Evolutionary conservation across 768 basidiomycete species (phyloP).

Genomic region (Fistulinella prunicolor): DNA sequence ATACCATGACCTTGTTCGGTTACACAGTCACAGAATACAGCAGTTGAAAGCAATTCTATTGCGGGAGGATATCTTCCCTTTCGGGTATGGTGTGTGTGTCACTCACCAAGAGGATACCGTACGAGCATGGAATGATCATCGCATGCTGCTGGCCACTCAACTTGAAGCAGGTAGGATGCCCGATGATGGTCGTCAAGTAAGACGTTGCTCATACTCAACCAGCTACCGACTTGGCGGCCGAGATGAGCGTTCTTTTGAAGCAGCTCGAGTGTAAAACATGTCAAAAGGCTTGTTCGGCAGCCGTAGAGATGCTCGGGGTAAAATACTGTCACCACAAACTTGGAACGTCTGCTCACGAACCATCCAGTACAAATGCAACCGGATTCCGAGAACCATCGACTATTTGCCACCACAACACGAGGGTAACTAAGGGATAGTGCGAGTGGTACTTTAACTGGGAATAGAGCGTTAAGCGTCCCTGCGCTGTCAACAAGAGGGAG

Average conservation of each 20-base stretch:
- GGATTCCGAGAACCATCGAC: conserved; percentile 50
- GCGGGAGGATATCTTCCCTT: conserved; percentile 66
- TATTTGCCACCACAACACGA: conserved; percentile 33
- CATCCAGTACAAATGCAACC: conserved; percentile 60
- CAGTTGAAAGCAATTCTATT: conserved; percentile 50
- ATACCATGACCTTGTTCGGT: conserved; percentile 58
- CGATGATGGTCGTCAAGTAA: not conserved
- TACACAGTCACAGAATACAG: conserved; percentile 58
- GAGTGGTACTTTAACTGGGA: conserved; percentile 6
- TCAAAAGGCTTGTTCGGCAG: conserved; percentile 58
- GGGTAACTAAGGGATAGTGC: conserved; percentile 20
- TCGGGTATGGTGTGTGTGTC: conserved; percentile 65
- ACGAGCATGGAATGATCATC: conserved; percentile 50
- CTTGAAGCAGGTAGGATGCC: conserved; percentile 50
- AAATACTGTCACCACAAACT: conserved; percentile 16
- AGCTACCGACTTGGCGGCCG: conserved; percentile 67
- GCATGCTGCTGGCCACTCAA: conserved; percentile 41
- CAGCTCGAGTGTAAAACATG: conserved; percentile 53
- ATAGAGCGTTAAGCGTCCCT: not conserved
- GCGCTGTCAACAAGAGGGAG: not conserved
- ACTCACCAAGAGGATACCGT: conserved; percentile 45
- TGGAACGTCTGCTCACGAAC: conserved; percentile 6
- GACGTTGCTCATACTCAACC: conserved; percentile 7
- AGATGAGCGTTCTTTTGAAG: conserved; percentile 56
- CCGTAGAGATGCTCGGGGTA: conserved; percentile 68